These are phyloP conservation scores for Pseudogymnoascus sp. DNA, from an alignment of 2,329 filamentous ascomycete species.

Conservation along the genomic window DNA sequence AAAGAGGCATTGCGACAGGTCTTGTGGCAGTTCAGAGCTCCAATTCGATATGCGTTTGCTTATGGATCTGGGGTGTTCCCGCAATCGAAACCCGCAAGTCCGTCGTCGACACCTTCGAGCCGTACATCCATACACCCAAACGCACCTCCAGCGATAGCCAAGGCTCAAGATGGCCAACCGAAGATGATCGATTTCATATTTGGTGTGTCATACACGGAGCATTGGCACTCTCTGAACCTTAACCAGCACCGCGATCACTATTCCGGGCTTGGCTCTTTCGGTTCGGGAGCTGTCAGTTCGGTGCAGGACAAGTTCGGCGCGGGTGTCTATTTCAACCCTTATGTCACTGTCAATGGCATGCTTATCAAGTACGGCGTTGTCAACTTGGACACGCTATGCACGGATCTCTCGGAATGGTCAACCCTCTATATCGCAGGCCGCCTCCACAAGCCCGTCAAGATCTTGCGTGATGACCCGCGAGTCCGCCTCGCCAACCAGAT, in stretches of 20 bases:
- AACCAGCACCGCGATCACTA: constrained; percentile 87
- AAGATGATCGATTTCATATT: constrained; percentile 99
- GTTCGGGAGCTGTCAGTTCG: constrained; percentile 74
- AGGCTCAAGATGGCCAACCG: constrained; percentile 76
- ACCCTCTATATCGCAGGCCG: constrained; percentile 94
- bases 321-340: constrained; percentile 96
- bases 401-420: constrained; percentile 83
- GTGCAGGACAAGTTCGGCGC: constrained; percentile 86
- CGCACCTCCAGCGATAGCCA: constrained; percentile 69
- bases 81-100: constrained; percentile 48
- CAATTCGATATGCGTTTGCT: constrained; percentile 92
- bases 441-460: constrained; percentile 96
- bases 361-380: constrained; percentile 98
- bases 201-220: constrained; percentile 85
- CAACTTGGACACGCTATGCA: constrained; percentile 80
- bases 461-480: constrained; percentile 83
- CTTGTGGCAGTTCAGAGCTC: constrained; percentile 83
- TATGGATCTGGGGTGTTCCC: constrained; percentile 97
- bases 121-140: constrained; percentile 65
- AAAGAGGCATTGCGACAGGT: constrained; percentile 83
- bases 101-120: constrained; percentile 43
- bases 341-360: constrained; percentile 87
- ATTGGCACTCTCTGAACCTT: constrained; percentile 94
- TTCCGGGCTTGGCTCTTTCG: constrained; percentile 72
- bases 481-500: constrained; percentile 93